These are phyloP conservation scores for Diaporthe amygdali DNA, from an alignment of 2,329 filamentous ascomycete species.

Conservation along the genomic window DNA sequence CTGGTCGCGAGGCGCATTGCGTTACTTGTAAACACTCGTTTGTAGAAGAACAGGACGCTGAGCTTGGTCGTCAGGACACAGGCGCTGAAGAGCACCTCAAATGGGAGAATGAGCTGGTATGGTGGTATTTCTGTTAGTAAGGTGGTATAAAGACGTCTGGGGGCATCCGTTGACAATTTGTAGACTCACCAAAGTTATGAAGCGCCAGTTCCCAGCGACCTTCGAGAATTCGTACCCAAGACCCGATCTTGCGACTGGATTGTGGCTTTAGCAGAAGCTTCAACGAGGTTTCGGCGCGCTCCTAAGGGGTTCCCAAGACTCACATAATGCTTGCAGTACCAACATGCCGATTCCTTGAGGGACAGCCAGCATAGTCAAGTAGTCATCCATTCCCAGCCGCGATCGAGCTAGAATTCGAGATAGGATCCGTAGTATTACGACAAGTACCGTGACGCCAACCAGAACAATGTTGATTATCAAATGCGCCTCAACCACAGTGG, in stretches of 20 bases:
- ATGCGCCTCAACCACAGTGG: slow-evolving; percentile 31
- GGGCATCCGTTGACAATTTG: neutral
- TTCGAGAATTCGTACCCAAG: slow-evolving; percentile 32
- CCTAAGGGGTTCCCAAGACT: slow-evolving; percentile 23
- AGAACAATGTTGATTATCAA: slow-evolving; percentile 33
- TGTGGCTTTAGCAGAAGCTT: neutral
- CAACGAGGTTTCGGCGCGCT: neutral
- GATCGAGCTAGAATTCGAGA: slow-evolving; percentile 33
- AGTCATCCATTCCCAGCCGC: slow-evolving; percentile 43
- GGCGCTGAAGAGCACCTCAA: slow-evolving; percentile 42
- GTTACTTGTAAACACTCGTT: slow-evolving; percentile 44
- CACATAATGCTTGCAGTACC: slow-evolving; percentile 37
- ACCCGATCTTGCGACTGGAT: slow-evolving; percentile 30
- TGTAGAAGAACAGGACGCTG: slow-evolving; percentile 47
- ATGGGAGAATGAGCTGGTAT: slow-evolving; percentile 41
- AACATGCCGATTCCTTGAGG: slow-evolving; percentile 37
- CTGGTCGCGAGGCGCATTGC: slow-evolving; percentile 36
- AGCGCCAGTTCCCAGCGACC: slow-evolving; percentile 29
- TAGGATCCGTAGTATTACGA: slow-evolving; percentile 34
- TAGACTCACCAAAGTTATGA: slow-evolving; percentile 1
- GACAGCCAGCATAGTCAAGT: slow-evolving; percentile 28
- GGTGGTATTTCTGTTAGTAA: neutral
- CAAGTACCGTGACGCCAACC: slow-evolving; percentile 29
- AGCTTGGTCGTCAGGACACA: slow-evolving; percentile 44
- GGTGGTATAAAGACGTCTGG: neutral